Conservation (phyloP, 352 stramenopile species). For the Heterotrichella gracilis region DNA sequence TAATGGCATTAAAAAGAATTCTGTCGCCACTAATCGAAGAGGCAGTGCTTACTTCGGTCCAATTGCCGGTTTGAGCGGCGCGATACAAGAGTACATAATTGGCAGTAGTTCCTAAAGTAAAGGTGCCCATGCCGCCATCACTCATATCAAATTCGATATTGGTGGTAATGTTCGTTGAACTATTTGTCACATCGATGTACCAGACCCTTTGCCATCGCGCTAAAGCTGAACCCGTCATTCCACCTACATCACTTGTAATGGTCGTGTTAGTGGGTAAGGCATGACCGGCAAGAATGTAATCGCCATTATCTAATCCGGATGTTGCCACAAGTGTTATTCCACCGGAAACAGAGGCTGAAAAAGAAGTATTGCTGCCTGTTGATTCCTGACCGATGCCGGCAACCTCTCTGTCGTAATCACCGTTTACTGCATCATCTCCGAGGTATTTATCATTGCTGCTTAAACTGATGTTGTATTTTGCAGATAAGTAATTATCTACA, state of each 20-base stretch:
- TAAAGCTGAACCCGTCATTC: neutral
- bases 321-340: neutral
- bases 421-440: neutral
- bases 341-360: neutral
- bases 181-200: neutral
- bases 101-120: neutral
- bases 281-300: neutral
- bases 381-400: neutral
- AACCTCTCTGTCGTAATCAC: neutral
- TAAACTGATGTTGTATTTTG: neutral
- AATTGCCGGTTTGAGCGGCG: neutral
- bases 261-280: neutral
- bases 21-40: neutral
- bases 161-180: neutral
- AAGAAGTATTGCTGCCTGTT: neutral
- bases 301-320: neutral
- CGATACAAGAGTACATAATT: neutral
- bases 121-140: neutral
- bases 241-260: neutral
- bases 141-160: neutral
- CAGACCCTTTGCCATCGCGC: neutral
- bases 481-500: conserved; percentile 1
- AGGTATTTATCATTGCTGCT: neutral
- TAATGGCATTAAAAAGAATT: neutral
- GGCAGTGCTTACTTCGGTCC: neutral